Percentiles rank a stretch among this genome's conserved stretches.
Evolutionary conservation across 768 basidiomycete genomes (phyloP).

Genomic region (Phylloporus arenicola): DNA sequence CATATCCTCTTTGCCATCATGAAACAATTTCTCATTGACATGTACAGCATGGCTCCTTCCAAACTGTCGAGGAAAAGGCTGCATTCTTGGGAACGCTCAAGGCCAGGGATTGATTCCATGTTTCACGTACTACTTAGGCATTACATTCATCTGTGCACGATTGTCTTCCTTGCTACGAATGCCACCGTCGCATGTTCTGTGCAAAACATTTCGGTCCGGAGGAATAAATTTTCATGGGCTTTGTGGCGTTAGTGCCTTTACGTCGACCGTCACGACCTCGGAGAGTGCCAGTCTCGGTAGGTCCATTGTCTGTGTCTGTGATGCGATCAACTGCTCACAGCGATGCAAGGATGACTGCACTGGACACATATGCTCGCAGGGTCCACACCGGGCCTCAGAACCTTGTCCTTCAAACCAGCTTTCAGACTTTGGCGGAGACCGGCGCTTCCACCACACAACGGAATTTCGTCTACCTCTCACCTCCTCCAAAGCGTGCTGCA

Average conservation of each 20-base stretch:
- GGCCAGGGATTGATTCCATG: slow-evolving; percentile 57
- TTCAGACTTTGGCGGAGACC: slow-evolving; percentile 25
- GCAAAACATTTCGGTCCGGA: background rate
- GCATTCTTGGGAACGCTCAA: slow-evolving; percentile 93
- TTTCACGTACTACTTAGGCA: slow-evolving; percentile 36
- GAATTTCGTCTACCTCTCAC: slow-evolving; percentile 3
- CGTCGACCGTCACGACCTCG: slow-evolving; percentile 7
- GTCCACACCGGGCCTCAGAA: slow-evolving; percentile 68
- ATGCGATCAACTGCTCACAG: slow-evolving; percentile 6
- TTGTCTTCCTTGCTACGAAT: slow-evolving; percentile 39
- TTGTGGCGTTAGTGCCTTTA: slow-evolving; percentile 1
- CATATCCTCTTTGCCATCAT: background rate
- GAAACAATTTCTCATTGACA: background rate
- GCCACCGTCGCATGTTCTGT: slow-evolving; percentile 15
- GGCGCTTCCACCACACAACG: background rate
- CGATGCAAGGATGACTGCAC: slow-evolving; percentile 61
- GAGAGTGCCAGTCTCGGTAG: slow-evolving; percentile 42
- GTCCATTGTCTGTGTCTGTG: slow-evolving; percentile 13
- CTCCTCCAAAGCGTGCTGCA: background rate
- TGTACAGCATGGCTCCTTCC: slow-evolving; percentile 87
- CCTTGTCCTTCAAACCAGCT: slow-evolving; percentile 29
- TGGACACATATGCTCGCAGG: slow-evolving; percentile 74
- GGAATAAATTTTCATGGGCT: background rate
- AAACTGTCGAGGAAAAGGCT: slow-evolving; percentile 93
- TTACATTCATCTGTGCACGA: slow-evolving; percentile 32